Base-by-base conservation (phyloP, 352 stramenopile species). In the Pythium angustatum region DNA sequence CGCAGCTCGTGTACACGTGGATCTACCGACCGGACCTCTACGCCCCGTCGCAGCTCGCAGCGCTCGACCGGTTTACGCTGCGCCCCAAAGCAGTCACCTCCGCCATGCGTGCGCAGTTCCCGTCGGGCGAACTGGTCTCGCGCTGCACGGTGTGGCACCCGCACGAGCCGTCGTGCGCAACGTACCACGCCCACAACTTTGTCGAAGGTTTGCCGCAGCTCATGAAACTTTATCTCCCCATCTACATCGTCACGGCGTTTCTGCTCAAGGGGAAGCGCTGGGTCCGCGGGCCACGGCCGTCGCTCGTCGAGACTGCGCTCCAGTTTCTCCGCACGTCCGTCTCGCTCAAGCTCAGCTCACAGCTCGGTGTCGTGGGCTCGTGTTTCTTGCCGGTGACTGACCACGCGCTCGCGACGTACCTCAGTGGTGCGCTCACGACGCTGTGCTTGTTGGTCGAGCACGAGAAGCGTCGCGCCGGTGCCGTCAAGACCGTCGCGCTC, bases 1-100 rank as follows among this genome's bases (percentile, higher is more conserved):
- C 71, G 11, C 78, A 77, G 58, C 64, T 91, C 62, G 85, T 91
- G 38, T 69, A 88, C 68, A 78, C 71, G 52, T 91, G 82, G 82
- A 83, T 89, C 55, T 86, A 81, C 58, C 55, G 75, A 21, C 76
- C 68, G 36, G 70, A 87, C 14, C 48, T 83, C 24, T 83, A 85
- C 50, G 59, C 72, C 15, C 71, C 72, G 34, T 72, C 78, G 1
- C 79, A 89, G 49, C 52, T 89, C 34, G 61, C 62, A 2, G 62
- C 76, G 28, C 75, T 91, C 27, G 82, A 91, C 58, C 65, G 76
- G 24, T 73, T 87, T 53, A 85, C 72, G 26, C 71, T 70, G 36
- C 49, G 87, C 17, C 57, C 65, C 22, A 47, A 64, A 11, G 58
- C 31, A 36, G 67, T 83, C 5, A 44, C 85, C 21, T 54, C 48